A percentile compares a stretch with the other conserved stretches of the same genome.
Conservation (phyloP, 345 rosid genomes). For the Kernera saxatilis region DNA sequence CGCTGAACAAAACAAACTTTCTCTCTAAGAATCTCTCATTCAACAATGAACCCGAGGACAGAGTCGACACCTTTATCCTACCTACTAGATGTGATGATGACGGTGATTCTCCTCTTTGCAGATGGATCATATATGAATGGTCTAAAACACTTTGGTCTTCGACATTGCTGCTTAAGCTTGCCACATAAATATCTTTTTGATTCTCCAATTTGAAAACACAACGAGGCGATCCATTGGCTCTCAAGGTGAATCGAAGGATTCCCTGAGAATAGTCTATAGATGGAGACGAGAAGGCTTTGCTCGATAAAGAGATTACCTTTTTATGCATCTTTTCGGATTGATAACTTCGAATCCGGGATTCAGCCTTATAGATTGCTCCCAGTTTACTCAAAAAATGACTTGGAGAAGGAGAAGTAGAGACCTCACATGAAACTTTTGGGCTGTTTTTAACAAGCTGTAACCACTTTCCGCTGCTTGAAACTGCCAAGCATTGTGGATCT, state of each 20-base stretch:
- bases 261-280: constrained; percentile 44
- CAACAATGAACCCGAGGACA: constrained; percentile 30
- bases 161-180: constrained; percentile 38
- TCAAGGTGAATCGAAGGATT: constrained; percentile 61
- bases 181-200: constrained; percentile 48
- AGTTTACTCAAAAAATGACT: constrained; percentile 31
- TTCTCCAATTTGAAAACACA: constrained; percentile 61
- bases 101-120: constrained; percentile 29
- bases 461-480: constrained; percentile 37
- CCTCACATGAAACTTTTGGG: constrained; percentile 36
- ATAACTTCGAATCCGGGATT: not conserved
- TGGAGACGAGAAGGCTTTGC: constrained; percentile 22
- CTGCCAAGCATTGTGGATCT: constrained; percentile 27
- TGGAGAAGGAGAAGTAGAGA: constrained; percentile 31
- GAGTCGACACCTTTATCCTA: constrained; percentile 54
- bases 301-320: not conserved
- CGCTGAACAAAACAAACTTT: constrained; percentile 54
- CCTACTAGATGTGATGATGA: constrained; percentile 47
- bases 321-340: constrained; percentile 6
- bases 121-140: constrained; percentile 46
- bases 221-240: constrained; percentile 41
- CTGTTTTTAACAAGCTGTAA: constrained; percentile 37
- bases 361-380: not conserved
- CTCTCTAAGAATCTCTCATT: constrained; percentile 49
- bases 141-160: constrained; percentile 32